A percentile compares a stretch with the other conserved stretches of the same genome.
Conservation (phyloP, 345 rosid genomes). For the Gossypium arboreum region DNA sequence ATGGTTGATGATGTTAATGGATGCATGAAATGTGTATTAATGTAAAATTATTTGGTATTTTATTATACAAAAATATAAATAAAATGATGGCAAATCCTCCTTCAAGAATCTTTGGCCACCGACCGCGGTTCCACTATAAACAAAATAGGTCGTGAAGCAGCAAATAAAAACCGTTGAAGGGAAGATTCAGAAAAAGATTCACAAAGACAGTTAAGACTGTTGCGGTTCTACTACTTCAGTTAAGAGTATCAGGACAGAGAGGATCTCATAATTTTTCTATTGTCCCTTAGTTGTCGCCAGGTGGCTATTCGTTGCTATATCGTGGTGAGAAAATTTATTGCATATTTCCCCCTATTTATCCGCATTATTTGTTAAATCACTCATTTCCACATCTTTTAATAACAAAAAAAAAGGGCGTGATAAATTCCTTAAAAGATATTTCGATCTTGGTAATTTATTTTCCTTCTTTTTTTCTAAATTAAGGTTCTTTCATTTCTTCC, state of each 20-base stretch:
- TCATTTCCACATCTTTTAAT: no score
- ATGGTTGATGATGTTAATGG: background rate
- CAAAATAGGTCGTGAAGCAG: background rate
- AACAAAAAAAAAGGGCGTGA: no score
- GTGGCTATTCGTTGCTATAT: constrained; percentile 18
- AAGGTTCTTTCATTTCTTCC: background rate
- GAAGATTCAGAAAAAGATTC: background rate
- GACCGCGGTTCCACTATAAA: background rate
- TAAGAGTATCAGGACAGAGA: no score
- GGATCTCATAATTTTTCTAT: background rate
- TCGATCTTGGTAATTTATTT: no score
- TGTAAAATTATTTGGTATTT: background rate
- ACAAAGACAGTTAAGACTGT: constrained; percentile 7
- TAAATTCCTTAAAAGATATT: no score
- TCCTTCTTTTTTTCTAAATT: no score
- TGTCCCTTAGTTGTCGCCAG: constrained; percentile 15
- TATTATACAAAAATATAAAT: background rate
- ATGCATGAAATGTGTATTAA: background rate
- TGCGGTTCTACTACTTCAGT: background rate
- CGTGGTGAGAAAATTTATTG: background rate
- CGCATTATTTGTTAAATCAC: no score
- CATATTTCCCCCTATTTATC: no score
- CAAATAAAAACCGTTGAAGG: no score
- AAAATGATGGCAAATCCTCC: background rate
- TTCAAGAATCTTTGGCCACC: background rate